Conservation (phyloP, 148 eudicot species). For the Oxyria digyna region DNA sequence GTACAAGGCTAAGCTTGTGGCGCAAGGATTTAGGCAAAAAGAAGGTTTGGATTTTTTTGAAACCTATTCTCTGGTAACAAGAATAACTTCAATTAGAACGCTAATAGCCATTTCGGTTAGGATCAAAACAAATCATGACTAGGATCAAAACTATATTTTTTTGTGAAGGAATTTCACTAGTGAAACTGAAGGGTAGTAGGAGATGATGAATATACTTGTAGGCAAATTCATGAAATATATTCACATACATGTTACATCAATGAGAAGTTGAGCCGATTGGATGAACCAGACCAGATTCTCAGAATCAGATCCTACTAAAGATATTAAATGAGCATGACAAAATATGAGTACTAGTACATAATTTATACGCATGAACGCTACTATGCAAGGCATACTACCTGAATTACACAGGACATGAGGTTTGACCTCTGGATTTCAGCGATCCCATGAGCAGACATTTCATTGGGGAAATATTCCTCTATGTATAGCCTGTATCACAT, state of each 20-base stretch:
- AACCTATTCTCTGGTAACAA: too few species aligned
- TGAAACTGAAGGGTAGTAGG: conserved; percentile 5
- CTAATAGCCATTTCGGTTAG: too few species aligned
- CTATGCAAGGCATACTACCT: conserved; percentile 24
- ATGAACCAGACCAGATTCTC: neutral
- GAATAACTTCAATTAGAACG: too few species aligned
- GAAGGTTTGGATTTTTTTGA: too few species aligned
- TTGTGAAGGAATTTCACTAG: neutral
- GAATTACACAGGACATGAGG: conserved; percentile 82
- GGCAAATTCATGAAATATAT: neutral
- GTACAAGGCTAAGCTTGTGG: too few species aligned
- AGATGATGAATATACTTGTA: neutral
- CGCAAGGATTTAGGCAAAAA: too few species aligned
- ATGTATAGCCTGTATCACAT: conserved; percentile 61
- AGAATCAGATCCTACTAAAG: neutral
- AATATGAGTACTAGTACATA: neutral
- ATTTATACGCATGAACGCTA: neutral
- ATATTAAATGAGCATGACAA: neutral
- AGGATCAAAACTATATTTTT: neutral
- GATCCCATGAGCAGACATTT: conserved; percentile 78
- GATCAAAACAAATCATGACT: conserved; percentile 6
- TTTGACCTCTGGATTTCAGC: conserved; percentile 98
- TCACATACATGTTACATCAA: neutral
- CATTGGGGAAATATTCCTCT: conserved; percentile 64
- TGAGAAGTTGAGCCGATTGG: neutral